These are phyloP conservation scores for Lentithecium fluviatile DNA, from an alignment of 495 filamentous ascomycete species.

Conservation along the genomic window DNA sequence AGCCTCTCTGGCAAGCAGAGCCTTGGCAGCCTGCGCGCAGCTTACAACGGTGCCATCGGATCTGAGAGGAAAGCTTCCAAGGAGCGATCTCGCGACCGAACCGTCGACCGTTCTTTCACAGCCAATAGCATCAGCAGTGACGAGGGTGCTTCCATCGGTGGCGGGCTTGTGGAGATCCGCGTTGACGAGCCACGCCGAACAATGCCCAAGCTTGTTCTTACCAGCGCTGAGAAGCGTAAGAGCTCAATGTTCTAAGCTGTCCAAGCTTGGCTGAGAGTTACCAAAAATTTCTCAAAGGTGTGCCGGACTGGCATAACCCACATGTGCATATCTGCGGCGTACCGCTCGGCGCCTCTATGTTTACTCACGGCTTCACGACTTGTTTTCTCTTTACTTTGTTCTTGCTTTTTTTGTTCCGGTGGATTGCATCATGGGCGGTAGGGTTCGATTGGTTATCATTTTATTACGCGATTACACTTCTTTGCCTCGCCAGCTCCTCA, in stretches of 20 bases:
- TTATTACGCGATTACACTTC: constrained; percentile 26
- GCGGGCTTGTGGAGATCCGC: constrained; percentile 54
- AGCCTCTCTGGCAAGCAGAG: constrained; percentile 77
- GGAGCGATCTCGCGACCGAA: constrained; percentile 56
- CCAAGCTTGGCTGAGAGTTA: constrained; percentile 12
- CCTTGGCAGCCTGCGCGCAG: constrained; percentile 75
- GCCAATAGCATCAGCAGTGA: constrained; percentile 65
- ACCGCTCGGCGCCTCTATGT: constrained; percentile 10
- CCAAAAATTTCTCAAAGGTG: constrained; percentile 14
- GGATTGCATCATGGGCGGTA: constrained; percentile 17
- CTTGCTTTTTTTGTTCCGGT: constrained; percentile 10
- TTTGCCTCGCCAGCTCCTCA: constrained; percentile 10
- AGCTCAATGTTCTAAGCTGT: constrained; percentile 56
- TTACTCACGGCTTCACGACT: constrained; percentile 35
- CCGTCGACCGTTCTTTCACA: constrained; percentile 51
- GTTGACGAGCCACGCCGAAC: constrained; percentile 61
- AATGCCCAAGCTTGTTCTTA: constrained; percentile 82
- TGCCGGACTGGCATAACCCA: constrained; percentile 10
- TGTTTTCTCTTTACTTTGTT: constrained; percentile 17
- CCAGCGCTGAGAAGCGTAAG: constrained; percentile 88
- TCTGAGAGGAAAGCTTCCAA: constrained; percentile 65
- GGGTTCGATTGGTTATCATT: constrained; percentile 6
- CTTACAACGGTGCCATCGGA: constrained; percentile 78
- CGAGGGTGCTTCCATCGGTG: constrained; percentile 54
- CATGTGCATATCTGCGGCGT: constrained; percentile 33